phyloP scores from a whole-genome alignment of 2,329 filamentous ascomycete genomes.

The Fusarium hainanense region DNA sequence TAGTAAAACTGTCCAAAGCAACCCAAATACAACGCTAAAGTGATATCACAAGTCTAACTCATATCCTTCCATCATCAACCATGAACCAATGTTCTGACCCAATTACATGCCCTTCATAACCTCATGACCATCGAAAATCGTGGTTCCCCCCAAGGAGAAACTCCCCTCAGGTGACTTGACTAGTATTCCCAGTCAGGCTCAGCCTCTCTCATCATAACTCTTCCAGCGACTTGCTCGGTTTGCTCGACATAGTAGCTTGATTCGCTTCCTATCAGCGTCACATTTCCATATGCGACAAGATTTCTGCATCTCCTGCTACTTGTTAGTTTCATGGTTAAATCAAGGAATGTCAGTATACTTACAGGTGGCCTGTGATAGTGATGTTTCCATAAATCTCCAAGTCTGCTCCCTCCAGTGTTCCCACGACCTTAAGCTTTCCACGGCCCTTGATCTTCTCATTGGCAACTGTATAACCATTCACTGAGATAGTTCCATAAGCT shows the following conservation, averaged over 20 bases:
- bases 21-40: conserved; percentile 17
- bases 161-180: neutral
- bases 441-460: conserved; percentile 59
- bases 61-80: neutral
- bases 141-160: neutral
- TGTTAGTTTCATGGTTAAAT: conserved; percentile 8
- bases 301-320: conserved; percentile 54
- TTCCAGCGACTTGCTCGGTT: conserved; percentile 56
- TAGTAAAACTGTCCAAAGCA: neutral
- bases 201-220: conserved; percentile 55
- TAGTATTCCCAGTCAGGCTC: conserved; percentile 56
- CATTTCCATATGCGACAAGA: conserved; percentile 58
- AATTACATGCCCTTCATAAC: neutral
- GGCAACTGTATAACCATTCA: conserved; percentile 54
- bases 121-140: neutral
- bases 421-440: conserved; percentile 58
- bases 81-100: neutral
- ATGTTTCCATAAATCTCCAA: conserved; percentile 62
- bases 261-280: conserved; percentile 59
- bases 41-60: neutral
- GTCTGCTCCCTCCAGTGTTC: conserved; percentile 56
- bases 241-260: conserved; percentile 59
- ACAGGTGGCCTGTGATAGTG: conserved; percentile 59
- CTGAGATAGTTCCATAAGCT: conserved; percentile 59
- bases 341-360: conserved; percentile 19